Evolutionary conservation across 1,139 yeast genomes (phyloP), one percentile per base, ranked within the genome.

Genomic region (Debaryomyces nepalensis): DNA sequence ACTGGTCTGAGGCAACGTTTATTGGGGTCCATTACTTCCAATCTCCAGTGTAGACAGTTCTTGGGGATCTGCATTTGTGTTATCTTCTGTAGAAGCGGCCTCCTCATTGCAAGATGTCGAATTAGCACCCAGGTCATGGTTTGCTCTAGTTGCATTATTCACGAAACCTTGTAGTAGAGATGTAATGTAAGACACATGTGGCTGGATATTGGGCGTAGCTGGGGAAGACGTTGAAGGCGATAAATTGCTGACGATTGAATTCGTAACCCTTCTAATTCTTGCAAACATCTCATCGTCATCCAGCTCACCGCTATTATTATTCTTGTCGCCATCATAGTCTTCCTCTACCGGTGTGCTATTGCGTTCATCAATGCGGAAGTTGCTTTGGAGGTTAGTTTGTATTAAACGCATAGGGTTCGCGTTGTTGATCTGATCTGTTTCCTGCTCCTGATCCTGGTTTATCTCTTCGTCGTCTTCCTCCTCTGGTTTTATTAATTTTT

Each of bases 401-500:
- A 68, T 63, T 40, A 68, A 58, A 34, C 66, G 53, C 63, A 69
- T 68, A 29, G 66, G 49, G 23, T 46, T 43, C 50, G 43, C 46
- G 48, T 30, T 41, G 40, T 27, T 39, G 39, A n/a, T n/a, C 12
- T 21, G n/a, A 16, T n/a, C 5, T 32, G 12, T 5, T 24, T 26
- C 43, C 8, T 21, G 34, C 15, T 44, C 46, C 10, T 38, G 43
- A 4, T 43, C 52, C 36, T 41, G 36, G 31, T 37, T 36, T 30
- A 35, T 33, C 35, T 40, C 40, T 26, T 44, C 48, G 9, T 46
- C 47, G 15, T 63, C 71, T 33, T 68, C 75, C 40, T 72, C 77
- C 48, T 71, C 82, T 24, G 80, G 81, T 52, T 82, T 84, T 42
- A 83, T 72, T 38, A 87, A 60, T 55, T 79, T 80, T 40, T 82